phyloP scores from a whole-genome alignment of 2,329 filamentous ascomycete species.

The Fusarium dlaminii region DNA sequence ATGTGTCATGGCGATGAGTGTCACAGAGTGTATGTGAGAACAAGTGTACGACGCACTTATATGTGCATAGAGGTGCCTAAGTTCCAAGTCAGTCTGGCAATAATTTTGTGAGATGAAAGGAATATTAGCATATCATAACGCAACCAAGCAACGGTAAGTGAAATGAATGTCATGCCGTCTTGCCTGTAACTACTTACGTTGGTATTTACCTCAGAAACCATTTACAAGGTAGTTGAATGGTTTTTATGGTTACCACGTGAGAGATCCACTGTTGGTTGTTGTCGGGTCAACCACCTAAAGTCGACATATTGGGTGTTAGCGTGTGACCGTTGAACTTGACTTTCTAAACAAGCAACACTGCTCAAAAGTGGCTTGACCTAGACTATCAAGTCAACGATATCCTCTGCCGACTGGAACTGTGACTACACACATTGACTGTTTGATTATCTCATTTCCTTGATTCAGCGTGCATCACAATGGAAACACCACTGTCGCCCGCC shows the following conservation, averaged over 20 bases:
- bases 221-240: background rate
- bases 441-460: slow-evolving; percentile 19
- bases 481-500: slow-evolving; percentile 40
- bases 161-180: background rate
- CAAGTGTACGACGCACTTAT: background rate
- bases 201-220: background rate
- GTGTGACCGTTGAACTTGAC: slow-evolving; percentile 17
- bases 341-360: slow-evolving; percentile 27
- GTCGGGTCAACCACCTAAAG: slow-evolving; percentile 26
- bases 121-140: background rate
- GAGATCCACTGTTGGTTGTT: slow-evolving; percentile 11
- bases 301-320: slow-evolving; percentile 27
- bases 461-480: slow-evolving; percentile 39
- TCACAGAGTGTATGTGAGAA: background rate
- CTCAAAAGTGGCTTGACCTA: slow-evolving; percentile 12
- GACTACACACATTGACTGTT: slow-evolving; percentile 2
- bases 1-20: background rate
- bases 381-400: slow-evolving; percentile 1
- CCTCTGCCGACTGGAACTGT: background rate
- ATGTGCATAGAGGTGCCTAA: background rate
- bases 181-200: background rate
- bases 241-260: slow-evolving; percentile 9
- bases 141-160: background rate
- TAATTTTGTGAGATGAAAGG: background rate
- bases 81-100: background rate